Conservation (phyloP, 2,329 filamentous ascomycete genomes). For the Arthrinium phaeospermum region DNA sequence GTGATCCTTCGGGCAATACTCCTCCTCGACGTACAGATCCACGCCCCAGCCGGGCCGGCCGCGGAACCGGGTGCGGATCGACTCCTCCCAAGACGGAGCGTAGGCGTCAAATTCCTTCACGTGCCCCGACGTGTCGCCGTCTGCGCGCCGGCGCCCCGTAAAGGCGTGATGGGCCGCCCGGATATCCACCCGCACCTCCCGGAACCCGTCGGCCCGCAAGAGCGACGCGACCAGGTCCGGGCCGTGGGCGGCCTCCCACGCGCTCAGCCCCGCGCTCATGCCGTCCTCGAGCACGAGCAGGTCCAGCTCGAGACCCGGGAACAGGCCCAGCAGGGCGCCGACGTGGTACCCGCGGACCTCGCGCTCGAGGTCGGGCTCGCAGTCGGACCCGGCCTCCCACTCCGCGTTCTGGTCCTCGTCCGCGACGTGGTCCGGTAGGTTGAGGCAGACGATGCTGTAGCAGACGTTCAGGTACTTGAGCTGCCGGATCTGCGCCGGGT, state of each 20-base stretch:
- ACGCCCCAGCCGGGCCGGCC: conserved; percentile 3
- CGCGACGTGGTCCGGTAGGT: background rate
- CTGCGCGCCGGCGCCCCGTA: background rate
- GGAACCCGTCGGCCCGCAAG: conserved; percentile 11
- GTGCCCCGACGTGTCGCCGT: background rate
- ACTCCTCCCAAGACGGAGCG: background rate
- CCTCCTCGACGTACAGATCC: background rate
- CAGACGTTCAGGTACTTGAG: background rate
- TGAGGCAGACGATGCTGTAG: conserved; percentile 1
- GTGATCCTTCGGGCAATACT: background rate
- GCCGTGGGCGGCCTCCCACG: background rate
- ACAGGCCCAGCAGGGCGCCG: background rate
- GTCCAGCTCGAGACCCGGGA: background rate
- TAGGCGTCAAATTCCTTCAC: background rate
- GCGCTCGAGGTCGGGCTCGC: background rate
- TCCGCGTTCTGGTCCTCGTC: background rate
- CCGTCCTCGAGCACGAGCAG: conserved; percentile 6
- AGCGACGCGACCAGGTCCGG: conserved; percentile 1
- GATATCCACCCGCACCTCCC: background rate
- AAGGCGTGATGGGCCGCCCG: background rate
- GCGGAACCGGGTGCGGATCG: conserved; percentile 8
- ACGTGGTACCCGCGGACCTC: background rate
- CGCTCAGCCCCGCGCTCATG: background rate
- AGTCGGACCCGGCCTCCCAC: no score
- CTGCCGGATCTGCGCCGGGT: conserved; percentile 13